A percentile compares a stretch with the other conserved stretches of the same genome.
These are phyloP conservation scores for Epichloe scottii DNA, from an alignment of 2,329 filamentous ascomycete genomes.

Conservation along the genomic window DNA sequence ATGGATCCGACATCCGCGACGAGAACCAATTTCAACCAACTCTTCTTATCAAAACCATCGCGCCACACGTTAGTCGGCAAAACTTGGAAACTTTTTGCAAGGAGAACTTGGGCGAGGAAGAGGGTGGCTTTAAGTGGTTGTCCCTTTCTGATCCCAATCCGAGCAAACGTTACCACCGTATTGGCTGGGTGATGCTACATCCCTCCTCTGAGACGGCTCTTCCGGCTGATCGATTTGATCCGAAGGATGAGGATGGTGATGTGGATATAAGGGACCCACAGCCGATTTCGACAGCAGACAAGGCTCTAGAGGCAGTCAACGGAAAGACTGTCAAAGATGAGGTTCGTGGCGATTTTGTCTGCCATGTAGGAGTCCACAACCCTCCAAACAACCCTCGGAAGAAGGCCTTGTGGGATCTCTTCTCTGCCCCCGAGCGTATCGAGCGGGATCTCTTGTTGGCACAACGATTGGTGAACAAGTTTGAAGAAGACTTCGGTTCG, in stretches of 20 bases:
- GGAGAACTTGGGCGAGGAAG: conserved; percentile 80
- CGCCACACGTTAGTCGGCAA: conserved; percentile 84
- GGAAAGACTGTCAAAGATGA: conserved; percentile 96
- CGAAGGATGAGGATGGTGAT: conserved; percentile 55
- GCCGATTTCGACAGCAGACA: conserved; percentile 56
- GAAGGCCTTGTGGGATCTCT: conserved; percentile 94
- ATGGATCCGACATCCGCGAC: conserved; percentile 77
- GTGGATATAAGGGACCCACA: conserved; percentile 41
- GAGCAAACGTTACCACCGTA: conserved; percentile 90
- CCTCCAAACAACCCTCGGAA: conserved; percentile 77
- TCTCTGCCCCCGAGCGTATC: conserved; percentile 86
- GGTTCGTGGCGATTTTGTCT: conserved; percentile 87
- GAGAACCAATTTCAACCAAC: conserved; percentile 83
- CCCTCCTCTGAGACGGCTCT: conserved; percentile 56
- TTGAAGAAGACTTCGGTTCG: conserved; percentile 72
- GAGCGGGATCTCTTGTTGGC: conserved; percentile 81
- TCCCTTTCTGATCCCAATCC: conserved; percentile 95
- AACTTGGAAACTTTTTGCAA: conserved; percentile 93
- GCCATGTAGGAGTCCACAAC: conserved; percentile 91
- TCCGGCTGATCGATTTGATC: conserved; percentile 59
- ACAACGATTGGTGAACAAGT: conserved; percentile 67
- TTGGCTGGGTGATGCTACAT: conserved; percentile 96
- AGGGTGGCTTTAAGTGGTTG: conserved; percentile 90
- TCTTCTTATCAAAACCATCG: conserved; percentile 93
- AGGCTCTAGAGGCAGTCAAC: conserved; percentile 86